Conservation (phyloP, 495 filamentous ascomycete genomes). For the Lasiosphaeria miniovina region DNA sequence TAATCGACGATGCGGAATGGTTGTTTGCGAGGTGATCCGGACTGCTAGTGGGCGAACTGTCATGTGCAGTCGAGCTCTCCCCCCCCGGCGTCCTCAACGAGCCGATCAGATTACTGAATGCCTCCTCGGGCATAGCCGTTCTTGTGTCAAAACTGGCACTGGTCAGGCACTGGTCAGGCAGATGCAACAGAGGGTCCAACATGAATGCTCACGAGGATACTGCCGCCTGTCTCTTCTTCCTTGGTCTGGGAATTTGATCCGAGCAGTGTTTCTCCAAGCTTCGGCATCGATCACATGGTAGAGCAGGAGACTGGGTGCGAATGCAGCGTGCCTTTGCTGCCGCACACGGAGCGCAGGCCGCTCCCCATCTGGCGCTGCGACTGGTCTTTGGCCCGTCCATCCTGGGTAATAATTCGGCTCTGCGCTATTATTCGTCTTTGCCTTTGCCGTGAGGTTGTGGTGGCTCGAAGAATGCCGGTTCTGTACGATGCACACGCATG, state of each 20-base stretch:
- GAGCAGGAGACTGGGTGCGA: conserved; percentile 11
- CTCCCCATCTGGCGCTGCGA: conserved; percentile 31
- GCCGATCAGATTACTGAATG: too few species aligned
- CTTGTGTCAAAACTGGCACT: background rate
- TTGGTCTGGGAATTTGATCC: conserved; percentile 19
- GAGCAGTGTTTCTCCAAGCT: conserved; percentile 28
- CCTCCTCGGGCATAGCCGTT: background rate
- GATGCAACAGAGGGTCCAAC: background rate
- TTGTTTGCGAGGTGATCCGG: too few species aligned
- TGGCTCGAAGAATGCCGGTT: too few species aligned
- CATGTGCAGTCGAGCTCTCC: too few species aligned
- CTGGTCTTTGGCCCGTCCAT: conserved; percentile 10
- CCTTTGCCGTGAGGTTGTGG: too few species aligned
- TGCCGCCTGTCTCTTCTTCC: background rate
- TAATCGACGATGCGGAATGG: too few species aligned
- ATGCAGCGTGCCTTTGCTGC: conserved; percentile 33
- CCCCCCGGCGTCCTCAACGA: too few species aligned
- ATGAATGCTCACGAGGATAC: conserved; percentile 5
- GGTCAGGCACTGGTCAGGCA: background rate
- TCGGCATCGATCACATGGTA: conserved; percentile 30
- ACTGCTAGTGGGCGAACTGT: too few species aligned
- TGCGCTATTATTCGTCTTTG: too few species aligned
- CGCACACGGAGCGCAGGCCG: conserved; percentile 35
- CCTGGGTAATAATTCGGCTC: too few species aligned
- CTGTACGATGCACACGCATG: too few species aligned